Conservation (phyloP, 2,329 filamentous ascomycete genomes). For the Cercospora sp. region DNA sequence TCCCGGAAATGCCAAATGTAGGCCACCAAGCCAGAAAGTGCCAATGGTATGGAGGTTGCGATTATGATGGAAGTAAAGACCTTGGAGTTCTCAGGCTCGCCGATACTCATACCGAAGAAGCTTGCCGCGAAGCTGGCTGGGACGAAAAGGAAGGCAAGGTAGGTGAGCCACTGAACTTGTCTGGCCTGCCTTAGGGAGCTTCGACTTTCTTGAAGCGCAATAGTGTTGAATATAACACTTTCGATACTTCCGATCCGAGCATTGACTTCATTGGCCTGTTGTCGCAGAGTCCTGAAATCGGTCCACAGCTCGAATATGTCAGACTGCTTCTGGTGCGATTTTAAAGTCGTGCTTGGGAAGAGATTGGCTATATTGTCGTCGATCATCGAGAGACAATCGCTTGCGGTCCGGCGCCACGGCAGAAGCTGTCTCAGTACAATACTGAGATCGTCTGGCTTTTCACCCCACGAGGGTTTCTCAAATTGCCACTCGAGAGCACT, state of each 20-base stretch:
- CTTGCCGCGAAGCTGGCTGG: neutral
- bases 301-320: neutral
- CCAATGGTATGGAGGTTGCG: neutral
- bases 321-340: neutral
- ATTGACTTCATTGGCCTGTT: neutral
- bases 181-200: neutral
- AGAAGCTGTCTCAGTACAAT: neutral
- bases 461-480: neutral
- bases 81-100: neutral
- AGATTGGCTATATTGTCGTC: neutral
- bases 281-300: neutral
- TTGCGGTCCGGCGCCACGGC: neutral
- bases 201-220: neutral
- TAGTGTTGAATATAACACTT: neutral
- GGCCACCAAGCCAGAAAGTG: neutral
- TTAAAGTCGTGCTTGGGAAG: neutral
- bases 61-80: too few relatives aligned
- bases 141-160: neutral
- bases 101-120: neutral
- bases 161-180: neutral
- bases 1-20: neutral
- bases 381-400: neutral
- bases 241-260: neutral
- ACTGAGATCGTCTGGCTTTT: neutral
- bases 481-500: neutral